Percentiles rank a stretch among this genome's conserved stretches.
Evolutionary conservation across 164 flowering plant genomes (phyloP).

Genomic region (Sextonia rubra): DNA sequence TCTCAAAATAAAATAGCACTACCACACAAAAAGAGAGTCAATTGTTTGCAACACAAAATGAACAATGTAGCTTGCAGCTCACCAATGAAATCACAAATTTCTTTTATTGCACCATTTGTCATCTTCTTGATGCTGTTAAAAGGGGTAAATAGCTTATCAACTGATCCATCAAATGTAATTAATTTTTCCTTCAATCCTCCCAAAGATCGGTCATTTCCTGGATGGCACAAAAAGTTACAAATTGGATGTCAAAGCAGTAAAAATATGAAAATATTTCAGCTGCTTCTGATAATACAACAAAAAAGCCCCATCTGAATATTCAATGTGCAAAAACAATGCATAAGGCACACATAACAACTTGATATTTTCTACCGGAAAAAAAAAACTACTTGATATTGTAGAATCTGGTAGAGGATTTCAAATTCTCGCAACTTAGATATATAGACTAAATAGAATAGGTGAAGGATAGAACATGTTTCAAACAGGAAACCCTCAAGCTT

Average conservation of each 20-base stretch:
- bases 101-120: slow-evolving; percentile 34
- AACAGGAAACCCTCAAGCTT: background rate
- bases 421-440: background rate
- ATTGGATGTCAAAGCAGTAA: background rate
- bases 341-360: background rate
- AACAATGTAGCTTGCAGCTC: slow-evolving; percentile 16
- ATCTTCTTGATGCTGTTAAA: slow-evolving; percentile 46
- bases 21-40: too few species aligned
- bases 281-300: background rate
- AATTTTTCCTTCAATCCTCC: slow-evolving; percentile 22
- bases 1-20: too few species aligned
- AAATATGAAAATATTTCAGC: background rate
- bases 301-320: slow-evolving; percentile 1
- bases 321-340: background rate
- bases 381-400: background rate
- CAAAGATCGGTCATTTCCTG: slow-evolving; percentile 30
- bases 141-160: slow-evolving; percentile 53
- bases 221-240: slow-evolving; percentile 8
- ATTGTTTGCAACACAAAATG: background rate
- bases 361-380: too few species aligned
- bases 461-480: background rate
- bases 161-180: slow-evolving; percentile 33
- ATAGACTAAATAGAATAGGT: background rate
- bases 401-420: background rate
- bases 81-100: slow-evolving; percentile 63